Percentiles rank a stretch among this genome's conserved stretches.
Conservation (phyloP, 2,329 filamentous ascomycete species). For the Neocucurbitaria cava region DNA sequence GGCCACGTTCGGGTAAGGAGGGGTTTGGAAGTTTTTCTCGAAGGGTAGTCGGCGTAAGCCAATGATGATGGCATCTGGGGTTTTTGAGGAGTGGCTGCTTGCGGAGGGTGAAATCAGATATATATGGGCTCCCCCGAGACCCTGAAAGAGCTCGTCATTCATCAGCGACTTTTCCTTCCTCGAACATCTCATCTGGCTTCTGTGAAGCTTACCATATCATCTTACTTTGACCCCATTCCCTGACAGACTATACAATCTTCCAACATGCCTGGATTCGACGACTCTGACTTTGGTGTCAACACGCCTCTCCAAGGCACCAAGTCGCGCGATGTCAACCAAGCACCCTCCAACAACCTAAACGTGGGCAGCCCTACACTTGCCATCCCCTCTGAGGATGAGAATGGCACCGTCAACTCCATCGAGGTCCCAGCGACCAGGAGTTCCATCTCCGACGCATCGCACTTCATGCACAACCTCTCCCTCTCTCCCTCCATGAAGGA, state of each 20-base stretch:
- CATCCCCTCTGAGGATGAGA: constrained; percentile 40
- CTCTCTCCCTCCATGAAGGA: constrained; percentile 71
- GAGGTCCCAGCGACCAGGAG: constrained; percentile 74
- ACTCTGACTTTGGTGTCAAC: constrained; percentile 60
- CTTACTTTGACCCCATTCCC: not conserved
- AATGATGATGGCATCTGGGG: constrained; percentile 31
- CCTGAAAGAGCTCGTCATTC: constrained; percentile 18
- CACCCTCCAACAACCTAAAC: constrained; percentile 22
- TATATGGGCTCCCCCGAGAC: constrained; percentile 34
- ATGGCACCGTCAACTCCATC: constrained; percentile 58
- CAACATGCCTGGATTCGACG: constrained; percentile 66
- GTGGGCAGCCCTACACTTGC: constrained; percentile 44
- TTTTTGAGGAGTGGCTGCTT: constrained; percentile 4
- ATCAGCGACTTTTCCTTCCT: constrained; percentile 8
- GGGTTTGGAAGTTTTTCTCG: constrained; percentile 20
- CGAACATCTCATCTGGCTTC: constrained; percentile 6
- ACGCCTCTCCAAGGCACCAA: constrained; percentile 32
- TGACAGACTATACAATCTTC: constrained; percentile 12
- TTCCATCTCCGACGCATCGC: constrained; percentile 70
- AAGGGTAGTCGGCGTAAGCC: constrained; percentile 15
- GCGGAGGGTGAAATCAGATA: constrained; percentile 22
- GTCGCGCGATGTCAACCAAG: constrained; percentile 29
- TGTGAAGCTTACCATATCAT: constrained; percentile 1
- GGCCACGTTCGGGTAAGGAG: constrained; percentile 31
- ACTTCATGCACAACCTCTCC: constrained; percentile 77